These are phyloP conservation scores for Ramichloridium luteum DNA, from an alignment of 2,329 filamentous ascomycete species.

Conservation along the genomic window DNA sequence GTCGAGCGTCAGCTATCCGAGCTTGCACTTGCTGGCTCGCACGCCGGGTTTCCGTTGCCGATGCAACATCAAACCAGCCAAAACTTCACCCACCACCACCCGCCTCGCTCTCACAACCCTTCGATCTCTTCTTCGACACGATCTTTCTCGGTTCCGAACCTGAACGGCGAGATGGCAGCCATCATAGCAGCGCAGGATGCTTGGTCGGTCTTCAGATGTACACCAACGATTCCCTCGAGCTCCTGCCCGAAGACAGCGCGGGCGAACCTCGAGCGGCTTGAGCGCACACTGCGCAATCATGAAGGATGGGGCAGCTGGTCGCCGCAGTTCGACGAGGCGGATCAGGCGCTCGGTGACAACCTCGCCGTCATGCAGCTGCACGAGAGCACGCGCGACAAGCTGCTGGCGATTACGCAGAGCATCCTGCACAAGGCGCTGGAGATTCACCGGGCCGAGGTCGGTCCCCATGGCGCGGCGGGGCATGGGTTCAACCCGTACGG, in stretches of 20 bases:
- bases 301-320: constrained; percentile 41
- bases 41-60: no score
- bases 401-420: constrained; percentile 58
- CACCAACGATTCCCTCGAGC: constrained; percentile 35
- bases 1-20: constrained; percentile 37
- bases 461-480: background rate
- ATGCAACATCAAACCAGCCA: no score
- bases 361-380: constrained; percentile 38
- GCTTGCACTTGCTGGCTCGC: constrained; percentile 33
- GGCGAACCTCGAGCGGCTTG: constrained; percentile 39
- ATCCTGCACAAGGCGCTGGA: constrained; percentile 60
- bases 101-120: constrained; percentile 2
- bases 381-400: constrained; percentile 50
- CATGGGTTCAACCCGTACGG: no score
- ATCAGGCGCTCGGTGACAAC: constrained; percentile 32
- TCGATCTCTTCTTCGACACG: no score
- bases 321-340: constrained; percentile 37
- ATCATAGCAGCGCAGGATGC: constrained; percentile 40
- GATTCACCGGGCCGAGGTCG: constrained; percentile 45
- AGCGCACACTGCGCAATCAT: constrained; percentile 39
- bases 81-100: constrained; percentile 4
- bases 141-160: constrained; percentile 15
- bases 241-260: constrained; percentile 40
- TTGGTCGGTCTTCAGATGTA: constrained; percentile 43
- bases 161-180: constrained; percentile 30